phyloP scores from a whole-genome alignment of 1,284 basidiomycete genomes.

The Cryptococcus jaspeensis region DNA sequence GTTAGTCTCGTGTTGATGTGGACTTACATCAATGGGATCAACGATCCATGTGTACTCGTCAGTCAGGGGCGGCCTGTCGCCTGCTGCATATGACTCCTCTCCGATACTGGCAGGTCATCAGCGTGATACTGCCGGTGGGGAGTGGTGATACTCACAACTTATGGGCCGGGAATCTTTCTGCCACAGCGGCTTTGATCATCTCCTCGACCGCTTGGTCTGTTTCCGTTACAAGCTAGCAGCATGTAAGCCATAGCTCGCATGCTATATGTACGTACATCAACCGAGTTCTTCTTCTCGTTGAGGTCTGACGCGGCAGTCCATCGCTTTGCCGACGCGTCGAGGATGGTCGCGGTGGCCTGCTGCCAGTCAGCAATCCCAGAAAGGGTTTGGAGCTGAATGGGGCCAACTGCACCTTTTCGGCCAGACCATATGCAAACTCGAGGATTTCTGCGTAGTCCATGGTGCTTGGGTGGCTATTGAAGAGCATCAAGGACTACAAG shows the following conservation, averaged over 20 bases:
- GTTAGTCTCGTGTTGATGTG: not conserved
- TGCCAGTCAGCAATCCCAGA: not conserved
- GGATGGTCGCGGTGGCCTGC: constrained; percentile 21
- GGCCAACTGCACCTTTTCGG: constrained; percentile 20
- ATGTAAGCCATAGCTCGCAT: not conserved
- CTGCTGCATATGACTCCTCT: constrained; percentile 75
- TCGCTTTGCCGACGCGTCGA: constrained; percentile 29
- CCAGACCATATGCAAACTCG: constrained; percentile 29
- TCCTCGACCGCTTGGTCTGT: constrained; percentile 91
- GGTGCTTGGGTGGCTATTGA: too few species aligned
- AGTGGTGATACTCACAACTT: constrained; percentile 56
- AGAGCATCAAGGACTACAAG: not conserved
- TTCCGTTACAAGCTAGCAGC: constrained; percentile 73
- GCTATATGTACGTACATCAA: constrained; percentile 56
- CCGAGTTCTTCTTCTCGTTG: constrained; percentile 40
- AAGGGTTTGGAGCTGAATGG: too few species aligned
- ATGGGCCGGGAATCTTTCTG: constrained; percentile 69
- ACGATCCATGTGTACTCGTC: constrained; percentile 59
- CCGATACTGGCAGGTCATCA: constrained; percentile 60
- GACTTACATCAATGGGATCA: constrained; percentile 48
- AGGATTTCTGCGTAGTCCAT: constrained; percentile 27
- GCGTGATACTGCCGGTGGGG: not conserved
- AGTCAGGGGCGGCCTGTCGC: constrained; percentile 60
- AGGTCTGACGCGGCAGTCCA: constrained; percentile 23
- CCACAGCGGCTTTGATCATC: constrained; percentile 71